phyloP scores from a whole-genome alignment of 176 grass and related monocot genomes.

The Cenchrus americanus region DNA sequence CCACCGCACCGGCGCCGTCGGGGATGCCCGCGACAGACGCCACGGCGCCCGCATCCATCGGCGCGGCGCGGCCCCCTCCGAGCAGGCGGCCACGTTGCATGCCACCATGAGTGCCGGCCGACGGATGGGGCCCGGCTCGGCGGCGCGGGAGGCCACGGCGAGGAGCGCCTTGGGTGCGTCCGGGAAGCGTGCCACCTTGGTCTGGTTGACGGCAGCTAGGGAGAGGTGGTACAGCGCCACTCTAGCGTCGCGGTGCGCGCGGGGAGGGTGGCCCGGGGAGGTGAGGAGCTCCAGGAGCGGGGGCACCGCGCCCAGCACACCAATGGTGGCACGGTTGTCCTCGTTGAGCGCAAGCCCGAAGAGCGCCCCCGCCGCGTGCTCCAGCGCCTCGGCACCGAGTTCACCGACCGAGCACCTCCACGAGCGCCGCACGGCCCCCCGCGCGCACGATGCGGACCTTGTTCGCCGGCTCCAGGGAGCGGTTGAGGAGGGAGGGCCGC shows the following conservation, averaged over 20 bases:
- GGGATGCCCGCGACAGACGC: constrained; percentile 56
- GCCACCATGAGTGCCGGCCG: constrained; percentile 79
- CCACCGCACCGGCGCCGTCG: background rate
- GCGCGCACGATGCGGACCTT: constrained; percentile 75
- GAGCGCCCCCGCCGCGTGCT: constrained; percentile 74
- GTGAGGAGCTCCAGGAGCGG: constrained; percentile 73
- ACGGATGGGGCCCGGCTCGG: constrained; percentile 44
- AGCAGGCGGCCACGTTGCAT: constrained; percentile 67
- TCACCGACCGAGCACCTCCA: constrained; percentile 57
- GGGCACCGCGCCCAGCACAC: constrained; percentile 74
- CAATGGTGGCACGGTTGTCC: constrained; percentile 91
- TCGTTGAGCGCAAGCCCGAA: constrained; percentile 77
- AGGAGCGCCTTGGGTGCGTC: constrained; percentile 62
- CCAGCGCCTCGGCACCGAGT: constrained; percentile 56
- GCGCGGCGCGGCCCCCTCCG: constrained; percentile 68
- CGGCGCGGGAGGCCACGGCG: constrained; percentile 32
- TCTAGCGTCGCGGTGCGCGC: constrained; percentile 69
- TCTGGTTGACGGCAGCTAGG: constrained; percentile 65
- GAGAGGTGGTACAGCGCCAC: constrained; percentile 91
- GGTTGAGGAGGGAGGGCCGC: constrained; percentile 63
- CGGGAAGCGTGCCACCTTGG: constrained; percentile 62
- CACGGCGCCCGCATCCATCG: constrained; percentile 79
- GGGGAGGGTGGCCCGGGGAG: constrained; percentile 25
- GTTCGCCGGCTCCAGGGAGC: constrained; percentile 72
- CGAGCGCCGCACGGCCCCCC: constrained; percentile 67